Base-by-base conservation (phyloP, 208 protist genomes). In the Kentomonas sorsogonicus region DNA sequence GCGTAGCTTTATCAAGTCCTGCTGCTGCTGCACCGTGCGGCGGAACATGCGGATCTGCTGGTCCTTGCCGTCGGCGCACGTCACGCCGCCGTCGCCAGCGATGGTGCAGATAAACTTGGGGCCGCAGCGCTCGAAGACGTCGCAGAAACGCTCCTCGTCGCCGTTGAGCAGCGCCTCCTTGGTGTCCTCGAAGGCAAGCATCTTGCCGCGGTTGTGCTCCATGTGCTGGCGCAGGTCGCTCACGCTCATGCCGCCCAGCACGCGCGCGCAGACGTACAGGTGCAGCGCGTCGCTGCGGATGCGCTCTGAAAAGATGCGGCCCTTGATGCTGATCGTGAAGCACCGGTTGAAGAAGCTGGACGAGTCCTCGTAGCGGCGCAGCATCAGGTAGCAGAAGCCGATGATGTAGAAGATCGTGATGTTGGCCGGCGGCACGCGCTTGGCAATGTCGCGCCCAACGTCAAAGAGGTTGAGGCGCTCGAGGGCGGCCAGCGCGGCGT, bases 311-410 rank as follows among this genome's bases (percentile, higher is more conserved):
- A 92, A 95, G 51, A 78, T 81, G 47, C 84, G 79, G 63, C 69
- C 82, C 43, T 60, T 72, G 15, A 81, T 63, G 68, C 90, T 91
- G 27, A 74, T 70, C 18, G 66, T 68, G 40, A 89, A 39, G 60
- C 83, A 91, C 51, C 79, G 69, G 55, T 80, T 86, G 56, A 95
- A 91, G 62, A 70, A 68, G 46, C 82, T 81, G 67, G 75, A 84
- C 53, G 89, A 84, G 61, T 95, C 89, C 34, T 85, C 80, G 67
- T 91, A 95, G 66, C 89, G 89, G 60, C 79, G 84, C 53, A 95
- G 76, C 89, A 92, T 95, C 18, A 95, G 74, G 66, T 95, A 95
- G 69, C 85, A 85, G 75, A 95, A 92, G 46, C 89, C 89, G 58
- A 95, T 64, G 66, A 91, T 68, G 67, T 90, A 95, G 41, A 89